These are phyloP conservation scores for Cenchrus purpureus DNA, from an alignment of 176 grass and related monocot genomes.

Conservation along the genomic window DNA sequence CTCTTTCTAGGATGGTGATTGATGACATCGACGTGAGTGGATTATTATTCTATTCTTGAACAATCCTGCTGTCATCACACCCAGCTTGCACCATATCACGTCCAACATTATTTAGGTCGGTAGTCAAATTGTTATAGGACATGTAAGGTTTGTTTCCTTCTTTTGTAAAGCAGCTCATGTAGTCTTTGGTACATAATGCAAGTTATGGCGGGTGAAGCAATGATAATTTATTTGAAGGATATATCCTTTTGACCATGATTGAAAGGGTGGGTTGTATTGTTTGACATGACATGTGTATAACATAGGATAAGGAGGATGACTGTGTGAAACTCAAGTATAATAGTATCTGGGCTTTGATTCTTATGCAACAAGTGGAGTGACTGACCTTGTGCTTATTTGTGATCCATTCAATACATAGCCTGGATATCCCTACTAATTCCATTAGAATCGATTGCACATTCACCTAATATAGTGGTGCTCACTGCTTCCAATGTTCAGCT, in stretches of 20 bases:
- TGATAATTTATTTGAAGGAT: slow-evolving; percentile 50
- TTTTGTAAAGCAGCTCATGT: slow-evolving; percentile 38
- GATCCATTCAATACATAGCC: slow-evolving; percentile 28
- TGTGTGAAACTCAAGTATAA: slow-evolving; percentile 30
- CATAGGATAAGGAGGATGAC: slow-evolving; percentile 43
- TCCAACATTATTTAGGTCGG: slow-evolving; percentile 39
- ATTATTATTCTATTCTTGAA: slow-evolving; percentile 44
- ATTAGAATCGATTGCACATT: background rate
- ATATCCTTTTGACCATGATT: slow-evolving; percentile 37
- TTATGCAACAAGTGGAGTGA: slow-evolving; percentile 37
- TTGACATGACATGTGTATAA: slow-evolving; percentile 37
- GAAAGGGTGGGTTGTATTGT: slow-evolving; percentile 35
- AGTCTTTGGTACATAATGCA: slow-evolving; percentile 43
- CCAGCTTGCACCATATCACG: slow-evolving; percentile 36
- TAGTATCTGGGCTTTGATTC: slow-evolving; percentile 34
- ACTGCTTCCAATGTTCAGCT: slow-evolving; percentile 16
- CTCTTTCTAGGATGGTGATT: slow-evolving; percentile 31
- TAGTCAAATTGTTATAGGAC: slow-evolving; percentile 37
- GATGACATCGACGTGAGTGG: slow-evolving; percentile 36
- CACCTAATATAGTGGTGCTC: slow-evolving; percentile 11
- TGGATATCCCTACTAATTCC: slow-evolving; percentile 17
- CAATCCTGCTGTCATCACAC: slow-evolving; percentile 34
- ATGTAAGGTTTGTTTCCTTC: slow-evolving; percentile 41
- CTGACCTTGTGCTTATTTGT: slow-evolving; percentile 29
- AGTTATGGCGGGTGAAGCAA: slow-evolving; percentile 39